phyloP scores from a whole-genome alignment of 441 rosid genomes.

The Syzygium malaccense region DNA sequence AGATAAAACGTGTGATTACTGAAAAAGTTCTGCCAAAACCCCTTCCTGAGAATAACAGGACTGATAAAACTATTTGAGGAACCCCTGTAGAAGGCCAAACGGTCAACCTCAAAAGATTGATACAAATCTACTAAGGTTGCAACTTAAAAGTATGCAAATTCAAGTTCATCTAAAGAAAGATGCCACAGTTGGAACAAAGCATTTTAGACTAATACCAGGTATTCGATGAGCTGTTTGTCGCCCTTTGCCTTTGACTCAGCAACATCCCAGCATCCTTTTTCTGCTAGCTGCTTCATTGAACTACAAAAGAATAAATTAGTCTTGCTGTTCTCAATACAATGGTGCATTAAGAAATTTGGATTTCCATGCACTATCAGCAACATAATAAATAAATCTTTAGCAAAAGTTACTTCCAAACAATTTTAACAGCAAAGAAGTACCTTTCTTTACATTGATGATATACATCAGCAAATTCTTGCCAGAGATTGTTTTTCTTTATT shows the following conservation, averaged over 20 bases:
- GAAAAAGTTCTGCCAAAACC: neutral
- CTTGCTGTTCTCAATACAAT: too few species aligned
- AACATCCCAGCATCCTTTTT: slow-evolving; percentile 89
- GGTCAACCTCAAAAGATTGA: too few species aligned
- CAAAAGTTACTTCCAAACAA: too few species aligned
- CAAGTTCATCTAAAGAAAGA: neutral
- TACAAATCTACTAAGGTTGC: too few species aligned
- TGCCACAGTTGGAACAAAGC: slow-evolving; percentile 4
- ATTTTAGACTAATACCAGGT: slow-evolving; percentile 36
- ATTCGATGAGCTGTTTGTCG: slow-evolving; percentile 55
- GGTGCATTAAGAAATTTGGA: neutral
- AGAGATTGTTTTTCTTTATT: too few species aligned
- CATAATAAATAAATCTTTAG: too few species aligned
- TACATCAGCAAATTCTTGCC: too few species aligned
- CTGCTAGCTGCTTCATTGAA: slow-evolving; percentile 63
- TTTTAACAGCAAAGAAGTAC: too few species aligned
- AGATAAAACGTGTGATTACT: neutral
- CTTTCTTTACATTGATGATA: too few species aligned
- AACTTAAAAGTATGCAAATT: neutral
- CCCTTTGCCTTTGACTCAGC: slow-evolving; percentile 74
- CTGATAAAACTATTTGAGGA: neutral
- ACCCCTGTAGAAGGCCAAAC: too few species aligned
- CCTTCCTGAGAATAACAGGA: neutral
- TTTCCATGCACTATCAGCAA: neutral
- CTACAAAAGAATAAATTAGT: slow-evolving; percentile 30